phyloP scores from a whole-genome alignment of 176 grass and related monocot species.

The Tillandsia leiboldiana region DNA sequence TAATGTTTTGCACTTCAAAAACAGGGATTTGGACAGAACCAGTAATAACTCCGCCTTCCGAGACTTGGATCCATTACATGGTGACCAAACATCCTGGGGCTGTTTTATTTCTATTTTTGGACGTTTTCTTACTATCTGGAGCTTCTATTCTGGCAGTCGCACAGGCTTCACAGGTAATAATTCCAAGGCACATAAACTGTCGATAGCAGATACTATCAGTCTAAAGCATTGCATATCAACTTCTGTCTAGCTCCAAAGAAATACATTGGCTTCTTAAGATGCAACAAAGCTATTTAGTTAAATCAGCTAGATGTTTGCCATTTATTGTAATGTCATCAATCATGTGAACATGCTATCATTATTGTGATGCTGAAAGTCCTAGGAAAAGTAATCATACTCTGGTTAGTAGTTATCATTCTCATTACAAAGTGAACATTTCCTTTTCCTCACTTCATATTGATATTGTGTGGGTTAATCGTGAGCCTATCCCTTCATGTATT shows the following conservation, averaged over 20 bases:
- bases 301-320: too few relatives aligned
- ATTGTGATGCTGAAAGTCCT: too few relatives aligned
- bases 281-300: too few relatives aligned
- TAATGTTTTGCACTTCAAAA: constrained; percentile 14
- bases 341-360: too few relatives aligned
- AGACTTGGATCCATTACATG: constrained; percentile 76
- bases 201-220: background rate
- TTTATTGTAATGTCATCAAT: too few relatives aligned
- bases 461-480: too few relatives aligned
- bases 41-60: constrained; percentile 38
- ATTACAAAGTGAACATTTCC: too few relatives aligned
- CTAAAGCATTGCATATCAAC: background rate
- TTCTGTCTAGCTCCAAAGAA: constrained; percentile 1
- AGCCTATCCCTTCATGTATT: too few relatives aligned
- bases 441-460: too few relatives aligned
- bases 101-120: constrained; percentile 61
- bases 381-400: too few relatives aligned
- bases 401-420: too few relatives aligned
- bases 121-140: constrained; percentile 59
- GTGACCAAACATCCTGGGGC: constrained; percentile 66
- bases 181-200: background rate
- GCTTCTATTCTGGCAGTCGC: constrained; percentile 53
- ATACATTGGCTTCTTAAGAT: background rate
- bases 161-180: constrained; percentile 65
- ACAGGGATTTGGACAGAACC: constrained; percentile 78